Evolutionary conservation across 202 grass and related monocot species (phyloP).

Genomic region (Setaria viridis): DNA sequence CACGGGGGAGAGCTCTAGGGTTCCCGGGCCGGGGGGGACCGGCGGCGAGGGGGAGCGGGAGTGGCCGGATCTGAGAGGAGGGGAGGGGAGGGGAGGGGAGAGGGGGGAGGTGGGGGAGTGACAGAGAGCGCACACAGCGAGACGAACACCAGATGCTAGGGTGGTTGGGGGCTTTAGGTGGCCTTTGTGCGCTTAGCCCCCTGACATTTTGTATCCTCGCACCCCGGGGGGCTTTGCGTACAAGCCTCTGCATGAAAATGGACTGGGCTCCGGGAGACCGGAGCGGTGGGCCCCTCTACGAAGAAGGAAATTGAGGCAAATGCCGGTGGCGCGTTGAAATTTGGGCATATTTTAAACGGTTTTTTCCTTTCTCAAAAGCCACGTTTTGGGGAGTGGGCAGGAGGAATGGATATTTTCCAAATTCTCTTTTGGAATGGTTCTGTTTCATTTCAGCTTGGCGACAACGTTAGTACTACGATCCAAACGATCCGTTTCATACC

Average conservation of each 20-base stretch:
- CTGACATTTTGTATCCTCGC: constrained; percentile 32
- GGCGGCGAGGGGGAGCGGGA: constrained; percentile 28
- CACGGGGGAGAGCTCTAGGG: neutral
- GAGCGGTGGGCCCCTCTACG: neutral
- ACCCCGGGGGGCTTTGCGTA: neutral
- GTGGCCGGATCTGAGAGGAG: constrained; percentile 55
- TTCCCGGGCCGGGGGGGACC: neutral
- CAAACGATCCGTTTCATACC: neutral
- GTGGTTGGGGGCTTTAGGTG: constrained; percentile 60
- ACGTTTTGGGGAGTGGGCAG: too few relatives aligned
- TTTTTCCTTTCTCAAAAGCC: neutral
- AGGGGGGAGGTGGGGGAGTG: constrained; percentile 31
- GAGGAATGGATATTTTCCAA: neutral
- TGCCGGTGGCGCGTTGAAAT: neutral
- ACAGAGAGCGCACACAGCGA: constrained; percentile 44
- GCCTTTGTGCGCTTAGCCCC: constrained; percentile 19
- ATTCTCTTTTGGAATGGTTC: neutral
- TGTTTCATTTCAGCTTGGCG: constrained; percentile 3
- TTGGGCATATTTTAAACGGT: constrained; percentile 7
- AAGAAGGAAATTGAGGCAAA: neutral
- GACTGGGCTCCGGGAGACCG: neutral
- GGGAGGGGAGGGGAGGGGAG: neutral
- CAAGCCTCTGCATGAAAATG: neutral
- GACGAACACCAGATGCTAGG: constrained; percentile 43
- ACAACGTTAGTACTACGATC: neutral